These are phyloP conservation scores for Globisporangium paddicum DNA, from an alignment of 352 stramenopile genomes.

Conservation along the genomic window DNA sequence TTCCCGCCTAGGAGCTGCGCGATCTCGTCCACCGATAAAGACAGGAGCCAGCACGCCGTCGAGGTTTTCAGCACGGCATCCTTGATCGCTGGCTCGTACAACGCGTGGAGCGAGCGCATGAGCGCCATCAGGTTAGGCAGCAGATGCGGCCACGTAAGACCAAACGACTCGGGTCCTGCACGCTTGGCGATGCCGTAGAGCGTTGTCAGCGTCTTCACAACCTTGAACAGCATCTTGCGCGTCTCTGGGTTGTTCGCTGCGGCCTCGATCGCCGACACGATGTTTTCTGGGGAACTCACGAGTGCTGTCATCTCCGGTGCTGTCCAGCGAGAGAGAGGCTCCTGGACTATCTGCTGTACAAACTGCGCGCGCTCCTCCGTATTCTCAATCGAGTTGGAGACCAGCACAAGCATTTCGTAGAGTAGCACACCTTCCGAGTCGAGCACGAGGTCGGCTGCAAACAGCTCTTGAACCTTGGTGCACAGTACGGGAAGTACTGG, in stretches of 20 bases:
- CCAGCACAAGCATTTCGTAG: slow-evolving; percentile 79
- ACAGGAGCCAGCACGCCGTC: slow-evolving; percentile 60
- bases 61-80: slow-evolving; percentile 48
- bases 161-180: slow-evolving; percentile 39
- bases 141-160: slow-evolving; percentile 54
- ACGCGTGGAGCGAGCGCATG: slow-evolving; percentile 52
- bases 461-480: slow-evolving; percentile 65
- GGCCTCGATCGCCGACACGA: slow-evolving; percentile 54
- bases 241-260: slow-evolving; percentile 29
- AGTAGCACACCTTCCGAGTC: slow-evolving; percentile 74
- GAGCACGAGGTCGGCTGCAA: slow-evolving; percentile 60
- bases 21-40: slow-evolving; percentile 68
- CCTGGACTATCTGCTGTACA: slow-evolving; percentile 67
- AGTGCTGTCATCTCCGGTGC: slow-evolving; percentile 59
- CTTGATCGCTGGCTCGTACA: slow-evolving; percentile 50
- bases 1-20: slow-evolving; percentile 71
- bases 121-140: slow-evolving; percentile 63
- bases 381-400: slow-evolving; percentile 76
- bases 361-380: slow-evolving; percentile 57
- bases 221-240: slow-evolving; percentile 42
- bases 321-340: slow-evolving; percentile 58
- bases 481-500: slow-evolving; percentile 70
- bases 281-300: slow-evolving; percentile 44
- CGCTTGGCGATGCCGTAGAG: slow-evolving; percentile 76
- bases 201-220: slow-evolving; percentile 74